These are phyloP conservation scores for Parathielavia hyrcaniae DNA, from an alignment of 495 filamentous ascomycete species.

Conservation along the genomic window DNA sequence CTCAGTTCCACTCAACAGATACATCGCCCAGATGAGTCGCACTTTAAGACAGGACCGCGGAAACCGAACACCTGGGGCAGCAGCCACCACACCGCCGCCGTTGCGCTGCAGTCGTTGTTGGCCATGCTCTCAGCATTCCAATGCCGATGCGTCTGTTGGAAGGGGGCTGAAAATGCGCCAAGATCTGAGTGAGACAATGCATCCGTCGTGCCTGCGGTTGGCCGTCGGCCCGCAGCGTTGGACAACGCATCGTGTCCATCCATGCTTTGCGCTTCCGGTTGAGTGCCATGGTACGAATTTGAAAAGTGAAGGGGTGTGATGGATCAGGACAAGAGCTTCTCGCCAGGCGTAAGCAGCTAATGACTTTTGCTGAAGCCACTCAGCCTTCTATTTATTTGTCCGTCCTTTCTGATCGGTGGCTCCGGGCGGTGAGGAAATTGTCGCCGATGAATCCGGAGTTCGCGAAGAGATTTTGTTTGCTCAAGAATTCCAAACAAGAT, in stretches of 20 bases:
- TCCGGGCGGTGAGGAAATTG: too few relatives aligned
- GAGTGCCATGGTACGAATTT: too few relatives aligned
- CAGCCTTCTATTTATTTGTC: too few relatives aligned
- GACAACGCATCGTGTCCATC: conserved; percentile 1
- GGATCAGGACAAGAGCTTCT: too few relatives aligned
- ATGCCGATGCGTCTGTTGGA: background rate
- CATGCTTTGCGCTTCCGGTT: background rate
- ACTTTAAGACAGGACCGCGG: background rate
- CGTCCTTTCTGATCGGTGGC: too few relatives aligned
- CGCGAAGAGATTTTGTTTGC: background rate
- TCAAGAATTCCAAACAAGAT: background rate
- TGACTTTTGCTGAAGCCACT: too few relatives aligned
- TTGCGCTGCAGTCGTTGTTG: background rate
- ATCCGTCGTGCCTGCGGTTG: background rate
- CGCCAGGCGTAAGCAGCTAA: too few relatives aligned
- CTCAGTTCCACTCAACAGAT: too few relatives aligned
- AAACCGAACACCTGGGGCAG: conserved; percentile 6
- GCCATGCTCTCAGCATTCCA: background rate
- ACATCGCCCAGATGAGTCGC: background rate
- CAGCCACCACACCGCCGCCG: background rate
- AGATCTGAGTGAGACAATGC: background rate
- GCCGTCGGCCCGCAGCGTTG: background rate
- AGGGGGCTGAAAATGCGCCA: conserved; percentile 8
- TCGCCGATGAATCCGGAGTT: too few relatives aligned
- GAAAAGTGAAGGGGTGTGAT: too few relatives aligned